Percentiles rank a stretch among this genome's conserved stretches.
phyloP scores from a whole-genome alignment of 2,329 filamentous ascomycete species.

The Penicillium sp. region DNA sequence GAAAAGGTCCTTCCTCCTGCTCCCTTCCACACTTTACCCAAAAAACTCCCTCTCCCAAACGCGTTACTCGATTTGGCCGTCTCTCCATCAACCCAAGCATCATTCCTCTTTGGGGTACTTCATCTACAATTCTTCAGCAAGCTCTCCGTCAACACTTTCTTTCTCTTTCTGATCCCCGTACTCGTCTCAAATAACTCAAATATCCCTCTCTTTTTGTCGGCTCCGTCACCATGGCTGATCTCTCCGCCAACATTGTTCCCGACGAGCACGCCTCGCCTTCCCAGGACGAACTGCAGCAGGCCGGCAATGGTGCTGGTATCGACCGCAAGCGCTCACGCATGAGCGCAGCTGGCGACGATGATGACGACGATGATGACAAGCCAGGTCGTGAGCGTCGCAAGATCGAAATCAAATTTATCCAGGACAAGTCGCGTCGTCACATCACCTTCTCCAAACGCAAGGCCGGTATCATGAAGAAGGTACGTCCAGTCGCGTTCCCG shows the following conservation, averaged over 20 bases:
- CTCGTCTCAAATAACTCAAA: neutral
- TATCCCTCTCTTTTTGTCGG: conserved; percentile 11
- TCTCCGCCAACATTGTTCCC: conserved; percentile 63
- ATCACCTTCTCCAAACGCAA: conserved; percentile 99
- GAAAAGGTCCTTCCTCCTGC: conserved; percentile 16
- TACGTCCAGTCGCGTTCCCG: conserved; percentile 43
- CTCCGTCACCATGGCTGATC: conserved; percentile 63
- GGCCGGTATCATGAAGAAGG: conserved; percentile 99
- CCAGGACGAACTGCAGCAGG: conserved; percentile 63
- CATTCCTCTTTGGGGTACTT: conserved; percentile 43
- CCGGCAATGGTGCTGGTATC: conserved; percentile 58
- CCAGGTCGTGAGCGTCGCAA: conserved; percentile 95
- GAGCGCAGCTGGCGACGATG: conserved; percentile 75
- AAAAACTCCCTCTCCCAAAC: conserved; percentile 38
- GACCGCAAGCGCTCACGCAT: conserved; percentile 83
- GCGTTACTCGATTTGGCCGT: conserved; percentile 47
- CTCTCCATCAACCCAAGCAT: conserved; percentile 37
- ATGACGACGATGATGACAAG: conserved; percentile 97
- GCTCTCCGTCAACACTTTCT: conserved; percentile 5
- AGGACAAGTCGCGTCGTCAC: conserved; percentile 98
- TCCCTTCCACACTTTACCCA: conserved; percentile 31
- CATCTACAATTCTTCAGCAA: conserved; percentile 16
- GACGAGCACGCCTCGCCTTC: conserved; percentile 70
- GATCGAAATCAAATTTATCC: conserved; percentile 99
- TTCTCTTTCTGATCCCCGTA: conserved; percentile 10